These are phyloP conservation scores for Pyronema omphalodes DNA, from an alignment of 495 filamentous ascomycete species.

Conservation along the genomic window DNA sequence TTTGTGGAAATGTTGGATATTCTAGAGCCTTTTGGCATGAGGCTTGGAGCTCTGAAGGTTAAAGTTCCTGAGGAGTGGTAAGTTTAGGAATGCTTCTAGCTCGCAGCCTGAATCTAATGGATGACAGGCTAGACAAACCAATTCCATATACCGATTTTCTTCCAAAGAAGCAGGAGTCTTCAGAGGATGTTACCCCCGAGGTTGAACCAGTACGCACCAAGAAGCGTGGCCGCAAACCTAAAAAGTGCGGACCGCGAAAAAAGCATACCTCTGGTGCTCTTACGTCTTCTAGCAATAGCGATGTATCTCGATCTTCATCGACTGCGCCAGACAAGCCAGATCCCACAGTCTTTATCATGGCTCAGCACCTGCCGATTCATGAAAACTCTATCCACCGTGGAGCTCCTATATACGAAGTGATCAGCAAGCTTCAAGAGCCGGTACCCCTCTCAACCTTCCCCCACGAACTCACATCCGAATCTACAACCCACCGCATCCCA, in stretches of 20 bases:
- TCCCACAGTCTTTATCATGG: constrained; percentile 11
- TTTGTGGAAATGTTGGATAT: constrained; percentile 14
- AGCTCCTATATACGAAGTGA: constrained; percentile 17
- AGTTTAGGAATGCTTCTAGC: neutral
- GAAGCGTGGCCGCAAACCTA: too few species aligned
- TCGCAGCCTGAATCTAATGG: neutral
- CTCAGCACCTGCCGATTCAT: constrained; percentile 16
- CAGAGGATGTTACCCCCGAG: too few species aligned
- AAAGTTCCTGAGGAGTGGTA: constrained; percentile 15
- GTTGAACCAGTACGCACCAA: too few species aligned
- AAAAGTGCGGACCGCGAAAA: too few species aligned
- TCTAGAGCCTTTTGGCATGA: constrained; percentile 16
- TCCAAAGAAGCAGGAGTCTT: too few species aligned
- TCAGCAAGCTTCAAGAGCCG: constrained; percentile 7
- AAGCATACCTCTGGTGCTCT: too few species aligned
- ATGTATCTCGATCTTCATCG: too few species aligned
- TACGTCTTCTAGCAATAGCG: too few species aligned
- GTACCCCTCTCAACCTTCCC: constrained; percentile 5
- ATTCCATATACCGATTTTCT: neutral
- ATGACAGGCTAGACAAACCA: neutral
- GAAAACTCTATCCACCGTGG: constrained; percentile 9
- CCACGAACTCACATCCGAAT: constrained; percentile 2
- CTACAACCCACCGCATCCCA: constrained; percentile 4
- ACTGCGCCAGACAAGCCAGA: constrained; percentile 1
- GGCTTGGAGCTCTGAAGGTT: constrained; percentile 15